phyloP scores from a whole-genome alignment of 1,139 yeast species.

The Yamadazyma buinensis region DNA sequence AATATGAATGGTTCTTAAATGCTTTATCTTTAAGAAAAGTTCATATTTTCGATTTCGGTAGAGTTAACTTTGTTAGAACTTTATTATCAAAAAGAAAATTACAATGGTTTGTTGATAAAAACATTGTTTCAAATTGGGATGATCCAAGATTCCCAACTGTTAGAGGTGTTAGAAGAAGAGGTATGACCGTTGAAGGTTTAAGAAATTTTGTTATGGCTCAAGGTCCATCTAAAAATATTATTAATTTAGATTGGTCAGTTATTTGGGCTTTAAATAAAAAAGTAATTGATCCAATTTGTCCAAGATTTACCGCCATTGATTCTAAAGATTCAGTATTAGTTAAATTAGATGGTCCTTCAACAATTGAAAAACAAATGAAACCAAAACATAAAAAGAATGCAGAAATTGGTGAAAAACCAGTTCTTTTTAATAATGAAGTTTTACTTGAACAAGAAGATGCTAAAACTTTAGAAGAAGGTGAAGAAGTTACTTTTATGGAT shows the following conservation, averaged over 20 bases:
- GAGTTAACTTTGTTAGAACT: constrained; percentile 94
- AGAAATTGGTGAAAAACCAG: constrained; percentile 81
- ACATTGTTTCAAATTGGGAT: constrained; percentile 87
- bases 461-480: constrained; percentile 60
- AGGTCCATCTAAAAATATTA: constrained; percentile 95
- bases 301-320: constrained; percentile 84
- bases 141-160: constrained; percentile 99
- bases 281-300: constrained; percentile 93
- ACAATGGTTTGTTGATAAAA: constrained; percentile 96
- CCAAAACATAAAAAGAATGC: constrained; percentile 97
- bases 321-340: constrained; percentile 60
- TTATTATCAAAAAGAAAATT: constrained; percentile 92
- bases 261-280: constrained; percentile 98
- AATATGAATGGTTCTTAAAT: constrained; percentile 91
- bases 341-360: constrained; percentile 65
- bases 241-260: constrained; percentile 93
- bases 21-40: constrained; percentile 83
- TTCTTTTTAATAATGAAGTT: constrained; percentile 59
- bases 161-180: constrained; percentile 98
- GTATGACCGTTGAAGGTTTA: constrained; percentile 97
- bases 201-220: constrained; percentile 88
- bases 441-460: constrained; percentile 93
- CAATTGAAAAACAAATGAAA: constrained; percentile 61
- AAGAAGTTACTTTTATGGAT: constrained; percentile 96
- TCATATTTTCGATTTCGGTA: constrained; percentile 95